Base-by-base conservation (phyloP, 768 basidiomycete species). In the Leucocoprinus leucothites region DNA sequence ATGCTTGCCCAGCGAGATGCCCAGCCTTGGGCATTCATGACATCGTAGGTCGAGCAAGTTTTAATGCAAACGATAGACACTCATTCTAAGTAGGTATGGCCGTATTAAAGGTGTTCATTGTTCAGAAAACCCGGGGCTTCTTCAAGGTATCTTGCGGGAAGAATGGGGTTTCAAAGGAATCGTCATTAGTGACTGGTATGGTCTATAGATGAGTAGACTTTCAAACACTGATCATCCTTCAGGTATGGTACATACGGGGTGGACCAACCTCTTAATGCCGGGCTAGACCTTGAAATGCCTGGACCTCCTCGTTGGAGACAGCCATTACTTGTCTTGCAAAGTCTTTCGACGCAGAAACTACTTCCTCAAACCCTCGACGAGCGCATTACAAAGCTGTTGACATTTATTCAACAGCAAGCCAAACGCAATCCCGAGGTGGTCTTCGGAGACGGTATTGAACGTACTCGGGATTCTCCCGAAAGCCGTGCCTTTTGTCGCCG, bases 261-360 rank as follows among this genome's bases (percentile, higher is more conserved):
- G n/a, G 84, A 85, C 58, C 74, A 79, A 54, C 68, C 80, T 9
- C 70, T 89, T 51, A 90, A 90, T 62, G 87, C 88, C 13, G 88
- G 89, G 3, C 71, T 91, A 24, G 86, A 90, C 64, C 78, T 91
- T 28, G 87, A 89, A 68, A 89, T 88, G 87, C 87, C 87, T 2
- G 88, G 89, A 1, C 78, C 79, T 18, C 81, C 84, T 56, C 82
- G 86, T 41, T 89, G 86, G 88, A 78, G 89, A 50, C 82, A 76
- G 0, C 71, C 64, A 14, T 52, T 64, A 3, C 71, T 78, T 28
- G 68, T 76, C 16, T 61, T 72, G 35, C 73, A 73, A 42, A 70
- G 64, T 48, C 62, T 74, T 2, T 71, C 71, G 13, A 60, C 65
- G 31, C 65, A 82, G 63, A 89, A 89, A 64, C 58, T 84, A 16